phyloP scores from a whole-genome alignment of 495 filamentous ascomycete species.

The Lasiosphaeris hirsuta region DNA sequence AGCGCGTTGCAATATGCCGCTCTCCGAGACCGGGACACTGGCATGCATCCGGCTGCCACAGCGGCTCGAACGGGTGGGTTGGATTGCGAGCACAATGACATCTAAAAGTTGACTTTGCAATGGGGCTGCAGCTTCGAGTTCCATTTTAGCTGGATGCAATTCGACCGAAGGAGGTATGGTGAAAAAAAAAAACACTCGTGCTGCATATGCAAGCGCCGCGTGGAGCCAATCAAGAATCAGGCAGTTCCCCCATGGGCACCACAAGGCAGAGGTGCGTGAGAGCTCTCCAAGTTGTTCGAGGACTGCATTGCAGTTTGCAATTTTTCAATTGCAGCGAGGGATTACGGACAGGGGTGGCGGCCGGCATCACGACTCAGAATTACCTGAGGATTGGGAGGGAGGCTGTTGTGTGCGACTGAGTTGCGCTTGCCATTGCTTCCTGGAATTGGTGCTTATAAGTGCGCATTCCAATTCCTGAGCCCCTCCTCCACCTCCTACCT shows the following conservation, averaged over 20 bases:
- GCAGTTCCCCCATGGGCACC: not conserved
- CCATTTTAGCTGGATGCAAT: no score
- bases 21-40: no score
- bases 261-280: not conserved
- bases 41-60: no score
- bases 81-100: not conserved
- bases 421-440: not conserved
- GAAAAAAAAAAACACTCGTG: not conserved
- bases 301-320: conserved; percentile 2
- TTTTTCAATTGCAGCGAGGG: no score
- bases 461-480: not conserved
- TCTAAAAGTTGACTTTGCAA: not conserved
- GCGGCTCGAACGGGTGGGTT: not conserved
- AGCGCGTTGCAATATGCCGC: no score
- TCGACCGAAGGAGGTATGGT: not conserved
- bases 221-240: conserved; percentile 7
- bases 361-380: conserved; percentile 1
- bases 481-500: not conserved
- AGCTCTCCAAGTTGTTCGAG: not conserved
- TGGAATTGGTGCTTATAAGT: not conserved
- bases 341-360: no score
- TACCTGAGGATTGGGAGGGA: not conserved
- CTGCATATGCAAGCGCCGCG: conserved; percentile 14
- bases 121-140: not conserved
- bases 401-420: not conserved